phyloP scores from a whole-genome alignment of 352 stramenopile species.

The Pythium aphanidermatum region DNA sequence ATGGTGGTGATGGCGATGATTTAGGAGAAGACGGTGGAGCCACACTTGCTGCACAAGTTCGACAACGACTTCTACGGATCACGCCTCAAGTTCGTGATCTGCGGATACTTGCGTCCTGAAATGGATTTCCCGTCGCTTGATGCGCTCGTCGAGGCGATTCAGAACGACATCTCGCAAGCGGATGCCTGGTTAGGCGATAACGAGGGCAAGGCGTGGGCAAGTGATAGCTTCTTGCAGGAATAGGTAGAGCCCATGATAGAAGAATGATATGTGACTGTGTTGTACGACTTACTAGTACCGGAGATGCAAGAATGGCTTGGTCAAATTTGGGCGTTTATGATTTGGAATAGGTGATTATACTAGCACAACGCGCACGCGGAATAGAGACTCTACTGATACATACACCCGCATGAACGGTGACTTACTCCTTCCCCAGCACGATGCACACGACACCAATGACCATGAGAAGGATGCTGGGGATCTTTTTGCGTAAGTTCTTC shows the following conservation, averaged over 20 bases:
- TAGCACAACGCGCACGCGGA: no score
- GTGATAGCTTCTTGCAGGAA: slow-evolving; percentile 20
- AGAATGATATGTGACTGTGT: background rate
- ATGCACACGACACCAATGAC: slow-evolving; percentile 74
- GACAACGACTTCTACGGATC: slow-evolving; percentile 94
- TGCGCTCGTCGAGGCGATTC: slow-evolving; percentile 89
- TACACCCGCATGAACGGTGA: no score
- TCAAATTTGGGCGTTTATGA: no score
- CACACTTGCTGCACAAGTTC: slow-evolving; percentile 93
- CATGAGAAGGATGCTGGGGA: slow-evolving; percentile 79
- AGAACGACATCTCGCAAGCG: slow-evolving; percentile 73
- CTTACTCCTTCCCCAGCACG: slow-evolving; percentile 57
- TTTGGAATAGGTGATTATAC: no score
- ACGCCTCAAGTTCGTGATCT: slow-evolving; percentile 91
- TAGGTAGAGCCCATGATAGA: background rate
- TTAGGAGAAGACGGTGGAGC: slow-evolving; percentile 95
- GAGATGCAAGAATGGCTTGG: background rate
- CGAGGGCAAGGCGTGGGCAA: slow-evolving; percentile 43
- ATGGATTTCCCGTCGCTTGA: slow-evolving; percentile 93
- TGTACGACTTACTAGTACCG: background rate
- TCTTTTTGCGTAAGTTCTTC: slow-evolving; percentile 66
- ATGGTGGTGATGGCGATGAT: background rate
- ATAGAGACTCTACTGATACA: background rate
- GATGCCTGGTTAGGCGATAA: slow-evolving; percentile 56
- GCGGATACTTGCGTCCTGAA: slow-evolving; percentile 92